Evolutionary conservation across 2,329 filamentous ascomycete species (phyloP), one percentile per base, ranked within the genome.

Genomic region (Colletotrichum simmondsii): DNA sequence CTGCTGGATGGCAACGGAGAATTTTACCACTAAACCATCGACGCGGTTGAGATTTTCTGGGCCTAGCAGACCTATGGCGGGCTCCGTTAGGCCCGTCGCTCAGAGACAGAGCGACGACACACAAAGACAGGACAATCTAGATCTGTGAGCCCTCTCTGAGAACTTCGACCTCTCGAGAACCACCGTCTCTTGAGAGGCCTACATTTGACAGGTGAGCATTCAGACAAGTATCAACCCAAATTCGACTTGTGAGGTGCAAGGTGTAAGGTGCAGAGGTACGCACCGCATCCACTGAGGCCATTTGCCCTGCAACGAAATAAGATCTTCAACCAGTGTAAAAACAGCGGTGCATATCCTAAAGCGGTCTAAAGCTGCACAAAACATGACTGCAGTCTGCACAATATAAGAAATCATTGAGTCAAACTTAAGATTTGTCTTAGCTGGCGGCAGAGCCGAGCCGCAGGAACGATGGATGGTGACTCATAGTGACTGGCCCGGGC

Each of bases 1-100:
- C 66, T 72, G 70, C 70, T 70, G 3, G 2, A 26, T 72, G 70
- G 66, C 70, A 72, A 72, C 70, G 70, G 70, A 72, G 70, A 72
- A 72, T 72, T 72, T 72, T 72, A 72, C 70, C 71, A 73, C 71
- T 73, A 73, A 73, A 73, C 71, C 71, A 73, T 73, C 71, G 71
- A 67, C 71, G 69, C 69, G 1, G 12, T 14, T n/a, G 16, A 8
- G 0, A 10, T 1, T 1, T 24, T 3, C 0, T 12, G 6, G 1
- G 1, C 5, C 4, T 2, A 14, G 19, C 32, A 37, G 1, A 10
- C 5, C 14, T n/a, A 26, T 26, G 1, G 12, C 4, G 32, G 11
- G 32, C 32, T 35, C 1, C 8, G 1, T 8, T 2, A 0, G 2
- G 0, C 8, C 30, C 8, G 30, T 30, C 1, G 30, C 4, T 4